Conservation (phyloP, 352 stramenopile species). For the Phytophthora capsici region DNA sequence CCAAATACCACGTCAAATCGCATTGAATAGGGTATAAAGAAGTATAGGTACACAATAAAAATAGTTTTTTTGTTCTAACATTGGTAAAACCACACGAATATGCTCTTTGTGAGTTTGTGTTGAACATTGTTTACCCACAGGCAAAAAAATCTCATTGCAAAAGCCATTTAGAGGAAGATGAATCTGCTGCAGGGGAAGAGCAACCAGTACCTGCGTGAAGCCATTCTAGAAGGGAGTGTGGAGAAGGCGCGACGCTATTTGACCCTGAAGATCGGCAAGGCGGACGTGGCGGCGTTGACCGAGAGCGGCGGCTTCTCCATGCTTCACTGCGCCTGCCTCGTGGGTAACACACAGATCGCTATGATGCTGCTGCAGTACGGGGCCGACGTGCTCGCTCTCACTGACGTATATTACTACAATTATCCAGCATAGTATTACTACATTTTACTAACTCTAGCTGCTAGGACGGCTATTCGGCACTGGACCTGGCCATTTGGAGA, state of each 20-base stretch:
- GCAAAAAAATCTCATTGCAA: conserved; percentile 1
- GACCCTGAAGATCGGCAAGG: conserved; percentile 86
- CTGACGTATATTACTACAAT: conserved; percentile 51
- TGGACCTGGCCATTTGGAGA: conserved; percentile 85
- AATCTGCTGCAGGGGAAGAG: conserved; percentile 88
- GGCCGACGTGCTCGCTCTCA: conserved; percentile 77
- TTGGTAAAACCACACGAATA: no score
- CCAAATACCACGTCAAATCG: no score
- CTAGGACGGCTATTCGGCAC: conserved; percentile 81
- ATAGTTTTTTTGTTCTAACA: no score
- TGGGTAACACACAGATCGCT: conserved; percentile 86
- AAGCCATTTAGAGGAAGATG: conserved; percentile 38
- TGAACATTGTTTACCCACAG: background rate
- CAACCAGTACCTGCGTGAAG: conserved; percentile 86
- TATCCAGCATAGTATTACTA: background rate
- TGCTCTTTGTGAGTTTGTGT: no score
- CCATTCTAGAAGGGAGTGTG: conserved; percentile 82
- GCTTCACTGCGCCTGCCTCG: conserved; percentile 78
- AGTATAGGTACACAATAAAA: no score
- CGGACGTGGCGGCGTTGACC: conserved; percentile 75
- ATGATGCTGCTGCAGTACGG: conserved; percentile 88
- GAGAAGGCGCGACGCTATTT: conserved; percentile 84
- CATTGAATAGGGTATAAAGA: no score
- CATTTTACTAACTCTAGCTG: conserved; percentile 3
- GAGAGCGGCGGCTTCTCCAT: conserved; percentile 86